Base-by-base conservation (phyloP, 129 eudicot genomes). In the Centaurea solstitialis region DNA sequence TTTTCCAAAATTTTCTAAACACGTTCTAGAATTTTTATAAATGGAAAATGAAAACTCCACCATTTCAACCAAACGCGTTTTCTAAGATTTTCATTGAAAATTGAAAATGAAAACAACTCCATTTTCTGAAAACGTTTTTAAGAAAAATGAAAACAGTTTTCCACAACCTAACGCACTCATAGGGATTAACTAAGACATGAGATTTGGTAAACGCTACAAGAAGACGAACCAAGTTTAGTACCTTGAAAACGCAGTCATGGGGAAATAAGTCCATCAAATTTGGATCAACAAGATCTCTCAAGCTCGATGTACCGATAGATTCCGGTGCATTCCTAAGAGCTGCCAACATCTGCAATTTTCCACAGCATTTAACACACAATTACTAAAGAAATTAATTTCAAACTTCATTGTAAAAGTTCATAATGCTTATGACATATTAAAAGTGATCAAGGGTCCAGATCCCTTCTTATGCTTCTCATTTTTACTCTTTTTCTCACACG, bases 191-290 rank as follows among this genome's bases (percentile, higher is more conserved):
- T 24, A 45, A 69, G 24, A 50, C 10, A 7, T 17, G 28, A 62
- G 28, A 62, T 20, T 21, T 62, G 68, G 68, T 62, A 39, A 69
- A 43, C 6, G 75, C 50, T 78, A 15, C 50, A 76, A 75, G 12
- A 39, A 73, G 13, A 71, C 9, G 37, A 15, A 21, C 12, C 0
- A 26, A 26, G 73, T 11, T 0, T 13, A 18, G 76, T 81, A 94
- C 97, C 98, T 89, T 94, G 81, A 82, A 92, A 77, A 94, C 90
- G 65, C 98, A 94, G 83, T 92, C 97, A 20, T 90, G 96, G 30
- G 98, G 98, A 82, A 80, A 94, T 73, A 94, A 80, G 75, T 94
- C 94, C 98, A 92, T 89, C 76, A 94, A 70, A 82, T 70, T 90
- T 20, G 93, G 97, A 82, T 94, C 97, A 30, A 94, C 81, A 66